phyloP scores from a whole-genome alignment of 176 grass and related monocot genomes.

The Rhynchospora pubera region DNA sequence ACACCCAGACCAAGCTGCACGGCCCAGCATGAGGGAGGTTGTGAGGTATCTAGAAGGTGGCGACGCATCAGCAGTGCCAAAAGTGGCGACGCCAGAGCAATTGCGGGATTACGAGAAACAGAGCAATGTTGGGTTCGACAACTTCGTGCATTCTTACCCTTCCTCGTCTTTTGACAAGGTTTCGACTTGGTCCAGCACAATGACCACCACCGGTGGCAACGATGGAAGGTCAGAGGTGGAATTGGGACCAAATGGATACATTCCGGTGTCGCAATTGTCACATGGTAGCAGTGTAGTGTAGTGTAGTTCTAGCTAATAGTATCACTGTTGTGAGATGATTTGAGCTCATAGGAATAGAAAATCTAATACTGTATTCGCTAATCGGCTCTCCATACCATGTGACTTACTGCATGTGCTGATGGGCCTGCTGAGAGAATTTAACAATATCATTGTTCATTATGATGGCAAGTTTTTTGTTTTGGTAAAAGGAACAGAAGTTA shows the following conservation, averaged over 20 bases:
- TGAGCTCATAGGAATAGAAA: neutral
- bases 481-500: neutral
- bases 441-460: too few relatives aligned
- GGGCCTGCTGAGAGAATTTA: too few relatives aligned
- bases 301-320: neutral
- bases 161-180: conserved; percentile 18
- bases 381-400: neutral
- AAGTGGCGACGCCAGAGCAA: conserved; percentile 16
- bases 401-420: too few relatives aligned
- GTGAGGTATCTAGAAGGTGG: conserved; percentile 1
- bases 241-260: neutral
- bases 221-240: neutral
- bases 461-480: neutral
- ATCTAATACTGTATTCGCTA: neutral
- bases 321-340: neutral
- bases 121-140: conserved; percentile 16
- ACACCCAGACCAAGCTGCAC: neutral
- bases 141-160: neutral
- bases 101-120: conserved; percentile 3
- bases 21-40: conserved; percentile 21
- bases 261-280: neutral
- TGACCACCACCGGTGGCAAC: neutral
- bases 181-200: conserved; percentile 9
- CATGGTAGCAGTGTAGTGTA: neutral
- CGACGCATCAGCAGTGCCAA: neutral